Base-by-base conservation (phyloP, 257 asterid genomes). In the Anisodus acutangulus region DNA sequence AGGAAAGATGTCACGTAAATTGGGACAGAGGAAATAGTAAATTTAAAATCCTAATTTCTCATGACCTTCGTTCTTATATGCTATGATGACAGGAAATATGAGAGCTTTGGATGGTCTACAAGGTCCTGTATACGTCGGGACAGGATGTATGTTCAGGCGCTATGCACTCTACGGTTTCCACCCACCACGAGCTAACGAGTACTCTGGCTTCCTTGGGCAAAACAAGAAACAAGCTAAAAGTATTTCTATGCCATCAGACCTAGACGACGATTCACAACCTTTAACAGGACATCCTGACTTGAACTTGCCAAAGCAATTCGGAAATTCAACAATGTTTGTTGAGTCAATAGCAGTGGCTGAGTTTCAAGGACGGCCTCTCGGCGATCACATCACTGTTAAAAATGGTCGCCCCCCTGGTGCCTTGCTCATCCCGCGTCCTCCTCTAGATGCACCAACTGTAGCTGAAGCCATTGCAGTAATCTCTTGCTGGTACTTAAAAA, bases 401-500 rank as follows among this genome's bases (percentile, higher is more conserved):
- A 94, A 96, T 11, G 99, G 98, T 6, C 86, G 99, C 86, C 95
- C 98, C 2, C 97, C 98, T 0, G 99, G 99, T 17, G 93, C 99
- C 0, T 88, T 96, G 39, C 87, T 96, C 54, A 62, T 35, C 17
- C 90, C 98, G n/a, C 96, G 99, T 2, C 92, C 91, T 13, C 93
- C 98, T 4, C 92, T 96, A 2, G 98, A 96, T 78, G 99, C 99
- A 22, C 98, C 98, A 19, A 96, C 98, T 4, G 99, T 93, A 2
- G 99, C 99, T 6, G 99, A 94, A 90, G 98, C 99, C 4, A 94
- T 96, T 83, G 98, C 98, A 15, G 99, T 96, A 86, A 88, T 94
- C 86, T 94, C 98, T 12, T 96, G 99, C 91, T 96, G 98, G 99
- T 95, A 92, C 62, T 49, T 47, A 5, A 1, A 74, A 74, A 6